phyloP scores from a whole-genome alignment of 495 filamentous ascomycete genomes.

The Ascodesmis nigricans region DNA sequence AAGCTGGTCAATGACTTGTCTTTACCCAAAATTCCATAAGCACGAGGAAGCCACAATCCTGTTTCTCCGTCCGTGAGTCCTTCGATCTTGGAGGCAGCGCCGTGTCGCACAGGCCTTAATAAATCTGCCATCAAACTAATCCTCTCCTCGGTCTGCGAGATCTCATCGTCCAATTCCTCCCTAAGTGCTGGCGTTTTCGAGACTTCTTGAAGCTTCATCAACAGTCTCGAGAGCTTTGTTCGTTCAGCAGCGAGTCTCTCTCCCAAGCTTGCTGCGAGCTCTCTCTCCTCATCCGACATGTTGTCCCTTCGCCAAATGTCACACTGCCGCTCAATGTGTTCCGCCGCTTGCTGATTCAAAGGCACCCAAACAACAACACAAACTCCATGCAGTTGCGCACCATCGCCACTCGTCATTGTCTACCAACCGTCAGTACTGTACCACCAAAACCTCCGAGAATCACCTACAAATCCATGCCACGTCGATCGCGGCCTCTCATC shows the following conservation, averaged over 20 bases:
- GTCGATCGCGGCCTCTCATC: constrained; percentile 83
- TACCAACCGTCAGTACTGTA: constrained; percentile 2
- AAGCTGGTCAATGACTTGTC: constrained; percentile 69
- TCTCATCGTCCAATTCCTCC: constrained; percentile 75
- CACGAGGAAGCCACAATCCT: constrained; percentile 86
- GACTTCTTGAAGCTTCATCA: constrained; percentile 58
- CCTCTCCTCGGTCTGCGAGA: constrained; percentile 90
- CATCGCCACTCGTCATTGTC: constrained; percentile 86
- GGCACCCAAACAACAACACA: constrained; percentile 86
- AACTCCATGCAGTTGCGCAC: constrained; percentile 75
- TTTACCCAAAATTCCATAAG: constrained; percentile 79
- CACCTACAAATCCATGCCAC: constrained; percentile 69
- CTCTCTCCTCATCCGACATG: constrained; percentile 89
- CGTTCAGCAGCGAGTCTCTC: constrained; percentile 75
- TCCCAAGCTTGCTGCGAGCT: constrained; percentile 79
- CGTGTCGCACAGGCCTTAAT: constrained; percentile 75
- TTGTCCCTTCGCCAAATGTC: constrained; percentile 86
- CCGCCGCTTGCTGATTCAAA: constrained; percentile 56
- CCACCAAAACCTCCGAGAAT: constrained; percentile 2
- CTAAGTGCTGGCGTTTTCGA: constrained; percentile 59
- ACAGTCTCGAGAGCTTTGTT: constrained; percentile 67
- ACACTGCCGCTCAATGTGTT: constrained; percentile 72
- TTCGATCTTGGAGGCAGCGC: constrained; percentile 89
- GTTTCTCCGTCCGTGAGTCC: constrained; percentile 89
- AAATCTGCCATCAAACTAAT: constrained; percentile 93